These are phyloP conservation scores for Parastagonospora avenae DNA, from an alignment of 2,329 filamentous ascomycete genomes.

Conservation along the genomic window DNA sequence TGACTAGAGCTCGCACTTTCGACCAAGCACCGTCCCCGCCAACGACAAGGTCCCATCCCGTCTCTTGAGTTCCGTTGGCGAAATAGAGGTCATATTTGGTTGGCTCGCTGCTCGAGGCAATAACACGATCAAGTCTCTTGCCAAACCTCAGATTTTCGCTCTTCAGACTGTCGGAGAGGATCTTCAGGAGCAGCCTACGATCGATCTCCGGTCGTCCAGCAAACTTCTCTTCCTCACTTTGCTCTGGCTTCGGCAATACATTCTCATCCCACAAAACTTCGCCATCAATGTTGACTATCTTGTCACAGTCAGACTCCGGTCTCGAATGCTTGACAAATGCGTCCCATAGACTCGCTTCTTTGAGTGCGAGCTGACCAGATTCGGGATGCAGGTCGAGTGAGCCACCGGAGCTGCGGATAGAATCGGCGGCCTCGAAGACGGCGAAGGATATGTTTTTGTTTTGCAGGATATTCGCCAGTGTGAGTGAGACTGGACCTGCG, in stretches of 20 bases:
- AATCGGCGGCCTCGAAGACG: constrained; percentile 51
- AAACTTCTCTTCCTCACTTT: constrained; percentile 35
- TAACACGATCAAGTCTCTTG: constrained; percentile 47
- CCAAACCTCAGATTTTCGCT: constrained; percentile 44
- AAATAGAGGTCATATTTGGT: constrained; percentile 36
- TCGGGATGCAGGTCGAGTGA: constrained; percentile 60
- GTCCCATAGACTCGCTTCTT: constrained; percentile 56
- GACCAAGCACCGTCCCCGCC: constrained; percentile 58
- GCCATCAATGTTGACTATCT: constrained; percentile 50
- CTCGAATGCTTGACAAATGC: constrained; percentile 58
- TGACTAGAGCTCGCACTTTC: constrained; percentile 37
- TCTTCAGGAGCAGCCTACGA: constrained; percentile 42
- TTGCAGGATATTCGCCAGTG: constrained; percentile 59
- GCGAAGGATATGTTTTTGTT: constrained; percentile 53
- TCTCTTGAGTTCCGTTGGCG: constrained; percentile 33
- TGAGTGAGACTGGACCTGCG: constrained; percentile 53
- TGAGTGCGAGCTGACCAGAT: constrained; percentile 58
- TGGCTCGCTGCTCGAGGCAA: constrained; percentile 1
- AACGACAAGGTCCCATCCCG: constrained; percentile 53
- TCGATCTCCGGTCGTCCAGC: constrained; percentile 57
- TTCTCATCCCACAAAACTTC: constrained; percentile 40
- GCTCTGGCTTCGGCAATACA: constrained; percentile 44
- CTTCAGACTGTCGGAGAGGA: constrained; percentile 52
- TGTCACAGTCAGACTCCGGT: constrained; percentile 58
- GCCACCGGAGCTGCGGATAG: constrained; percentile 43